phyloP scores from a whole-genome alignment of 805 yeast genomes.

The Candida fluviatilis region DNA sequence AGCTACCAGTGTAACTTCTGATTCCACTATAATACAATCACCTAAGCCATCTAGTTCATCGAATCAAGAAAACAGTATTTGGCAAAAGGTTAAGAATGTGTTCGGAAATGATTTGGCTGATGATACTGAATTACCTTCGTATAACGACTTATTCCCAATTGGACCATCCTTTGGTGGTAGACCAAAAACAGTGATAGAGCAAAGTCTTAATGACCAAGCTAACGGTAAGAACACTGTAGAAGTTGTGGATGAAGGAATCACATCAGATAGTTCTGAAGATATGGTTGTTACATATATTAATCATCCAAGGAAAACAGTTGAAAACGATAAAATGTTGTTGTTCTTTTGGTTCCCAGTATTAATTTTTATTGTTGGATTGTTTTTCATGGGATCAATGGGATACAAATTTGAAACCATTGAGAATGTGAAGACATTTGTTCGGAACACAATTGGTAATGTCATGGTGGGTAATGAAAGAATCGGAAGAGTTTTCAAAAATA shows the following conservation, averaged over 20 bases:
- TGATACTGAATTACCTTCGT: constrained; percentile 52
- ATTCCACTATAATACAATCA: constrained; percentile 2
- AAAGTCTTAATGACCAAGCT: constrained; percentile 21
- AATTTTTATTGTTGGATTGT: constrained; percentile 50
- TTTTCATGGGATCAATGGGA: constrained; percentile 41
- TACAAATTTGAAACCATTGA: constrained; percentile 35
- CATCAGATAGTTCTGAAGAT: constrained; percentile 42
- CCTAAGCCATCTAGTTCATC: constrained; percentile 1
- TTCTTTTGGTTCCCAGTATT: constrained; percentile 89
- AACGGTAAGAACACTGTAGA: constrained; percentile 6
- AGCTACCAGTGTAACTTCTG: constrained; percentile 2
- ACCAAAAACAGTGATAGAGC: constrained; percentile 33
- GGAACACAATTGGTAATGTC: constrained; percentile 36
- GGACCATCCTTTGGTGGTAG: constrained; percentile 28
- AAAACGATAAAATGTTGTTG: constrained; percentile 77
- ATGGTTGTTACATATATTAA: constrained; percentile 39
- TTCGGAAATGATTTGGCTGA: constrained; percentile 32
- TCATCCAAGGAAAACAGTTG: constrained; percentile 45
- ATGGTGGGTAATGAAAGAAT: constrained; percentile 43
- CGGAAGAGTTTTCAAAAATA: constrained; percentile 29
- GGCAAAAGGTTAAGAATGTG: constrained; percentile 43
- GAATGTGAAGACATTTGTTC: constrained; percentile 25
- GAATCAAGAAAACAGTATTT: constrained; percentile 21
- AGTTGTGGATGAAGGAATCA: constrained; percentile 25
- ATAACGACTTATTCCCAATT: constrained; percentile 71